Percentiles rank a stretch among this genome's conserved stretches.
phyloP scores from a whole-genome alignment of 192 early-diverging fungal genomes.

The Backusella morwellensis region DNA sequence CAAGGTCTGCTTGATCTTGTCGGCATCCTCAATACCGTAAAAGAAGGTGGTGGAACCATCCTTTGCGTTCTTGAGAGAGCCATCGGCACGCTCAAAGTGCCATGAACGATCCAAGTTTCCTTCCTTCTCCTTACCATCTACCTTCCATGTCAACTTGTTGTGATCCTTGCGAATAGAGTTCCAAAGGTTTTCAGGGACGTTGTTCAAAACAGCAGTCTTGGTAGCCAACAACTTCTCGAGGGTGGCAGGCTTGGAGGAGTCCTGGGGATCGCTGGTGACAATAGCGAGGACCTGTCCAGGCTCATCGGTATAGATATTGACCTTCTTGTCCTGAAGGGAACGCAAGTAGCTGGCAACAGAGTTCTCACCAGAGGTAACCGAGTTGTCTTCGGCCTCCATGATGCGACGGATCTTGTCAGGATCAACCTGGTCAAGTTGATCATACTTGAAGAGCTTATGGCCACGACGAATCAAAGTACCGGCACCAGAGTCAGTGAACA shows the following conservation, averaged over 20 bases:
- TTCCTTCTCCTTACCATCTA: conserved; percentile 58
- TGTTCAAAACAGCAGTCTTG: conserved; percentile 86
- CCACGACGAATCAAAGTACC: conserved; percentile 97
- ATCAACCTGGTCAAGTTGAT: conserved; percentile 69
- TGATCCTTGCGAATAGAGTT: conserved; percentile 84
- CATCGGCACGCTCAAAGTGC: conserved; percentile 96
- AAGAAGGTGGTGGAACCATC: conserved; percentile 86
- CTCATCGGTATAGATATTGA: conserved; percentile 90
- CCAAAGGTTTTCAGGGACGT: conserved; percentile 97
- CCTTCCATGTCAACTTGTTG: conserved; percentile 78
- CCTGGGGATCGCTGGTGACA: conserved; percentile 53
- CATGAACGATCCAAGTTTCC: conserved; percentile 69
- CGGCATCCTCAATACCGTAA: conserved; percentile 86
- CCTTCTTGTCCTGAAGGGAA: conserved; percentile 58
- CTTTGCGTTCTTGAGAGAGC: conserved; percentile 63
- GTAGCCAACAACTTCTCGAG: conserved; percentile 91
- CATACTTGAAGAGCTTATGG: conserved; percentile 79
- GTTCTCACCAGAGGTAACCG: conserved; percentile 58
- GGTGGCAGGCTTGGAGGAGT: conserved; percentile 52
- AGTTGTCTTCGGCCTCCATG: conserved; percentile 73
- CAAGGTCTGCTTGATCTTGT: conserved; percentile 73
- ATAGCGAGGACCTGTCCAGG: conserved; percentile 91
- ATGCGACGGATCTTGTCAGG: conserved; percentile 78
- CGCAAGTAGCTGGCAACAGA: conserved; percentile 77
- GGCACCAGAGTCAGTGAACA: conserved; percentile 97